These are phyloP conservation scores for Brassica nigra DNA, from an alignment of 345 rosid species.

Conservation along the genomic window DNA sequence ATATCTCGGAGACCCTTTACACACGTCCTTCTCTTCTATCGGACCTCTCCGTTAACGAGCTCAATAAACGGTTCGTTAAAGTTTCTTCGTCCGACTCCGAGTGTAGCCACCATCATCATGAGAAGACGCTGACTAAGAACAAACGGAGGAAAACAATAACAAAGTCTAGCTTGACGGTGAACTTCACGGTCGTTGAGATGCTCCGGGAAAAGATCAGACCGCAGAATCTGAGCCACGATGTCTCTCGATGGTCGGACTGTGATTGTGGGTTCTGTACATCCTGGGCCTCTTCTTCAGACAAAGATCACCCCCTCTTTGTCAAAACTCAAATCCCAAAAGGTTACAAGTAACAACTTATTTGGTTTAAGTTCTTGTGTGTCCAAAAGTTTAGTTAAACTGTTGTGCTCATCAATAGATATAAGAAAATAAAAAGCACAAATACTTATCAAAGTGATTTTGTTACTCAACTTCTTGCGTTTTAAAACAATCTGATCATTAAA, in stretches of 20 bases:
- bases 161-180: constrained; percentile 44
- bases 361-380: not conserved
- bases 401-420: not conserved
- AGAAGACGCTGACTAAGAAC: constrained; percentile 27
- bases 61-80: constrained; percentile 37
- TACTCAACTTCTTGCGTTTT: not conserved
- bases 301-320: constrained; percentile 63
- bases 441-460: not conserved
- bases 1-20: constrained; percentile 90
- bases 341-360: constrained; percentile 20
- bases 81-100: constrained; percentile 44
- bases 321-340: constrained; percentile 65
- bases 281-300: constrained; percentile 60
- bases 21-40: constrained; percentile 63
- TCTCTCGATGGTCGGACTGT: constrained; percentile 94
- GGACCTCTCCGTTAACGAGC: constrained; percentile 35
- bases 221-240: constrained; percentile 13
- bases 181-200: constrained; percentile 72
- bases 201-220: constrained; percentile 43
- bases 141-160: constrained; percentile 37
- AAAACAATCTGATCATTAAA: not conserved
- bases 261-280: constrained; percentile 74
- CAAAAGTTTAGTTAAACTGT: not conserved
- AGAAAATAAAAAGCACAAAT: not conserved
- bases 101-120: constrained; percentile 44